phyloP scores from a whole-genome alignment of 768 basidiomycete species.

The Lactarius deliciosus region DNA sequence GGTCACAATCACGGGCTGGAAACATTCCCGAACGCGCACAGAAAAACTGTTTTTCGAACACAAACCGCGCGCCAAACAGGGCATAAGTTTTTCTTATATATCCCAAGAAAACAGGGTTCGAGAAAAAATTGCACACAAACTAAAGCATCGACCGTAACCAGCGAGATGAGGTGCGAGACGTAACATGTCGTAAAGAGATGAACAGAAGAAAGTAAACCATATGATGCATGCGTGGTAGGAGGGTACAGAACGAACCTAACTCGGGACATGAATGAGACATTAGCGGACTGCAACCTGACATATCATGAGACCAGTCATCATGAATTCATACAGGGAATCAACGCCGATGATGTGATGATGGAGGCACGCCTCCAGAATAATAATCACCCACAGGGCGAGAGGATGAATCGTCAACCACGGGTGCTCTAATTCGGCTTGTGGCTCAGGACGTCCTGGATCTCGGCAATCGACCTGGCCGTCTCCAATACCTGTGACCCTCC shows the following conservation, averaged over 20 bases:
- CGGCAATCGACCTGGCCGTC: slow-evolving; percentile 64
- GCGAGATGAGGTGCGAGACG: slow-evolving; percentile 25
- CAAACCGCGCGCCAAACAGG: not conserved
- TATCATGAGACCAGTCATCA: slow-evolving; percentile 24
- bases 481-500: slow-evolving; percentile 67
- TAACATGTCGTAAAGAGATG: slow-evolving; percentile 21
- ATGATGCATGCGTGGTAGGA: slow-evolving; percentile 6
- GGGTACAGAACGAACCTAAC: slow-evolving; percentile 3
- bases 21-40: too few relatives aligned
- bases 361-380: slow-evolving; percentile 22
- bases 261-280: slow-evolving; percentile 9
- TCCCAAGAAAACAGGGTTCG: slow-evolving; percentile 3
- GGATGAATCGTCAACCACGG: slow-evolving; percentile 5
- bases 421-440: slow-evolving; percentile 39
- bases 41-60: not conserved
- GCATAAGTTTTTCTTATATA: not conserved
- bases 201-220: not conserved
- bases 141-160: slow-evolving; percentile 25
- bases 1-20: too few relatives aligned
- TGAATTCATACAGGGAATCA: slow-evolving; percentile 26
- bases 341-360: slow-evolving; percentile 16
- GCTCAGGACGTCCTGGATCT: slow-evolving; percentile 69
- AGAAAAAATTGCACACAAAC: slow-evolving; percentile 12
- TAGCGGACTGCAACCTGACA: slow-evolving; percentile 26
- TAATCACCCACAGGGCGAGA: slow-evolving; percentile 22